Conservation (phyloP, 108 stramenopile genomes). For the Skeletonema tropicum region DNA sequence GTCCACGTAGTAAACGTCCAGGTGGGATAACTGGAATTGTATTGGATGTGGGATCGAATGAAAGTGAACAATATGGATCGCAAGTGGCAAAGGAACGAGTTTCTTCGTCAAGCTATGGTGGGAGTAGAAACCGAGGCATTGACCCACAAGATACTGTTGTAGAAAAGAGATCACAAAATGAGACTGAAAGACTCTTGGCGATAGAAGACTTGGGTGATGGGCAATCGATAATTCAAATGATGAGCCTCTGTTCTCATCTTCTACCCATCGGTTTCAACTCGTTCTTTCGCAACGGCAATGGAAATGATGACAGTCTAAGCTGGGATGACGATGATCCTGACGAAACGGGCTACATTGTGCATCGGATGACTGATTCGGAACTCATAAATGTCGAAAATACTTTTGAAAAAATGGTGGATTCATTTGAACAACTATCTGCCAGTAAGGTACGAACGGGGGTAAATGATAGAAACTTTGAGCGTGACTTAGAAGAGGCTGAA, state of each 20-base stretch:
- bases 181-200: constrained; percentile 10
- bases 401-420: constrained; percentile 68
- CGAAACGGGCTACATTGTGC: constrained; percentile 79
- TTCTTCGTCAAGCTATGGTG: background rate
- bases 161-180: constrained; percentile 7
- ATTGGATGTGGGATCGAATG: constrained; percentile 47
- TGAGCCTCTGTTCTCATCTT: constrained; percentile 75
- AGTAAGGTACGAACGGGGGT: constrained; percentile 26
- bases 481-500: constrained; percentile 77
- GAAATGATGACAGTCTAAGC: constrained; percentile 28
- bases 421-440: constrained; percentile 48
- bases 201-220: constrained; percentile 22
- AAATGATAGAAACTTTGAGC: constrained; percentile 63
- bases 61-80: constrained; percentile 1
- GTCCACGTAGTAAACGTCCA: constrained; percentile 65
- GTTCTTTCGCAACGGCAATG: constrained; percentile 3
- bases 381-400: constrained; percentile 69
- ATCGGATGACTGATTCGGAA: constrained; percentile 63
- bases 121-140: constrained; percentile 10
- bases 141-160: constrained; percentile 9
- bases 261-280: constrained; percentile 64
- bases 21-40: constrained; percentile 83
- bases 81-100: background rate
- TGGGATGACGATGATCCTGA: constrained; percentile 85
- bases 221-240: constrained; percentile 68